Conservation (phyloP, 73 alveolate genomes). For the Blepharisma japonicum region DNA sequence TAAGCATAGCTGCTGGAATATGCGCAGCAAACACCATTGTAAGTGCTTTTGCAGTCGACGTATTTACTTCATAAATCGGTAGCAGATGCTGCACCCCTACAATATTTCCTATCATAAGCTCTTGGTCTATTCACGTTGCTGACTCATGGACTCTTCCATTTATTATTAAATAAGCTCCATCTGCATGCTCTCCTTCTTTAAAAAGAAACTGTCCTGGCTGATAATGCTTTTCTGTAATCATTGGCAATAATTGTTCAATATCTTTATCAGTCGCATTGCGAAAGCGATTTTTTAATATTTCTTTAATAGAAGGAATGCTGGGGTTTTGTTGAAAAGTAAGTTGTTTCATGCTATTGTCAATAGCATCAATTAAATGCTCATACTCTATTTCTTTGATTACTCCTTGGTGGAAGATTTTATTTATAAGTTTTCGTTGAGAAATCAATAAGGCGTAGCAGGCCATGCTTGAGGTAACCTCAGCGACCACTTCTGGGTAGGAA, state of each 20-base stretch:
- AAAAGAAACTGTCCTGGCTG: constrained; percentile 15
- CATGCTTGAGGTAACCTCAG: constrained; percentile 34
- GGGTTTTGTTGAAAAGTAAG: constrained; percentile 9
- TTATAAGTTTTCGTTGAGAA: not conserved
- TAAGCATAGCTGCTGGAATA: constrained; percentile 16
- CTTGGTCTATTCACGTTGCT: constrained; percentile 21
- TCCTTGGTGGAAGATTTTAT: constrained; percentile 1
- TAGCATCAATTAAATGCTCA: not conserved
- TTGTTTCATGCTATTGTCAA: not conserved
- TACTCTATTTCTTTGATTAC: constrained; percentile 2
- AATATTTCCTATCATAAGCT: constrained; percentile 31
- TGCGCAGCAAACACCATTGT: not conserved
- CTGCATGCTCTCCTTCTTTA: constrained; percentile 31
- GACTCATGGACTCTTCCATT: constrained; percentile 8
- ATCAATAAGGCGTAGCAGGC: not conserved
- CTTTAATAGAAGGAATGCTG: not conserved
- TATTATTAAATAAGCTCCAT: constrained; percentile 31
- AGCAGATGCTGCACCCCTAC: constrained; percentile 35
- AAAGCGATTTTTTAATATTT: constrained; percentile 11
- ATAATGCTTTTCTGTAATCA: constrained; percentile 16
- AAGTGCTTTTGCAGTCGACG: not conserved
- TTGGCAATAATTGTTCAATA: not conserved
- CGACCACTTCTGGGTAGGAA: constrained; percentile 34
- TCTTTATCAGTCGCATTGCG: not conserved
- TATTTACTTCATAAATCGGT: constrained; percentile 16